These are phyloP conservation scores for Cordyceps cateniannulata DNA, from an alignment of 2,329 filamentous ascomycete species.

Conservation along the genomic window DNA sequence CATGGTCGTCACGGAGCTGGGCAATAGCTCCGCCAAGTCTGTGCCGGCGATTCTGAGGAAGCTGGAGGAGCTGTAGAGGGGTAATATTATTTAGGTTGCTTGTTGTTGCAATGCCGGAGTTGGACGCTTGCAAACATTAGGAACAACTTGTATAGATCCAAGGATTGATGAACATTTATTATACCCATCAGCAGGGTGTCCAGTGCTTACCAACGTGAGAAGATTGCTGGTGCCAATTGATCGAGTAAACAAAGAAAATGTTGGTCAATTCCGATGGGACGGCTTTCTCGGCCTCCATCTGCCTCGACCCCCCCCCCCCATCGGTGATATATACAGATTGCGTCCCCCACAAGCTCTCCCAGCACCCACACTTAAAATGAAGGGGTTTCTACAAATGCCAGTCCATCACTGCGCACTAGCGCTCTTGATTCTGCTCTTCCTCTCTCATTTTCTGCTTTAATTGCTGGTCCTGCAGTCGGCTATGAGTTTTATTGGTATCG, in stretches of 20 bases:
- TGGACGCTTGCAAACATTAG: background rate
- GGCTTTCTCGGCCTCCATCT: background rate
- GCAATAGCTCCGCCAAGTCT: constrained; percentile 76
- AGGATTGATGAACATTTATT: background rate
- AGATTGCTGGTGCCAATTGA: too few relatives aligned
- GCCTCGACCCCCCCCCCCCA: background rate
- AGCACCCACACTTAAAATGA: background rate
- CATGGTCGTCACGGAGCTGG: constrained; percentile 87
- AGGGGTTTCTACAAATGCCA: constrained; percentile 4
- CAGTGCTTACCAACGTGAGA: background rate
- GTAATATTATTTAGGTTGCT: too few relatives aligned
- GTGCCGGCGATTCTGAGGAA: constrained; percentile 61
- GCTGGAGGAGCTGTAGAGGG: constrained; percentile 45
- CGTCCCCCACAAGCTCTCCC: background rate
- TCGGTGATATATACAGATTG: constrained; percentile 10
- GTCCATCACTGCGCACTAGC: background rate
- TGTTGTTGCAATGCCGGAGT: background rate
- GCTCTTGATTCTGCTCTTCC: background rate
- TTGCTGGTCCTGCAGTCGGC: too few relatives aligned
- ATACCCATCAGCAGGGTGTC: constrained; percentile 6
- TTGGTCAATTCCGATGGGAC: background rate
- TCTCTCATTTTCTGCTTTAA: background rate
- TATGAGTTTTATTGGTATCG: background rate
- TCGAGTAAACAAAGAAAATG: background rate
- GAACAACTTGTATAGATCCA: background rate